phyloP scores from a whole-genome alignment of 2,329 filamentous ascomycete species.

The Corynespora cassiicola region DNA sequence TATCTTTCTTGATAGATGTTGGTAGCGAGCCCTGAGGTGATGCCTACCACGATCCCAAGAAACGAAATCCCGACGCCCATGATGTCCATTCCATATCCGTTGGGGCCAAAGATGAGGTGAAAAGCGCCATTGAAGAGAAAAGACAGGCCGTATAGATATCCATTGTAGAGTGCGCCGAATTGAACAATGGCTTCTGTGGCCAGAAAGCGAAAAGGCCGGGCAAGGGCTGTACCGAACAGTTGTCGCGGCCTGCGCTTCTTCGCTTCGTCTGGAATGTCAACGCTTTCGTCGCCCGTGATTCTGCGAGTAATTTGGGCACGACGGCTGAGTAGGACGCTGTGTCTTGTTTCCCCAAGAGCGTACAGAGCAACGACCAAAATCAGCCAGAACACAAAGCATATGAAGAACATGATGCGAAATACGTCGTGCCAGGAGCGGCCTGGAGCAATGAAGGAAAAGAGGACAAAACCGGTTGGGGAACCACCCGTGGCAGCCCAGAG shows the following conservation, averaged over 20 bases:
- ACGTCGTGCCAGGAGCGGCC: slow-evolving; percentile 51
- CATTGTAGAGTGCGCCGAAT: slow-evolving; percentile 57
- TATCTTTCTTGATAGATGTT: slow-evolving; percentile 55
- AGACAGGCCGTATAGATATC: slow-evolving; percentile 56
- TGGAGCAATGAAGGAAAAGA: slow-evolving; percentile 55
- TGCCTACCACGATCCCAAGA: slow-evolving; percentile 48
- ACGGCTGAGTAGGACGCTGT: slow-evolving; percentile 51
- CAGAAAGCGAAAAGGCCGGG: slow-evolving; percentile 56
- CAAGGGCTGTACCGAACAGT: slow-evolving; percentile 51
- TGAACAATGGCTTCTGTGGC: slow-evolving; percentile 56
- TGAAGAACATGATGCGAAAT: slow-evolving; percentile 55
- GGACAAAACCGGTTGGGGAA: slow-evolving; percentile 54
- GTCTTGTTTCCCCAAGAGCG: slow-evolving; percentile 51
- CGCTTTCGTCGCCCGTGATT: slow-evolving; percentile 24
- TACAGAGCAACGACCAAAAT: slow-evolving; percentile 48
- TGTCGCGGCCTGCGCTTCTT: slow-evolving; percentile 47
- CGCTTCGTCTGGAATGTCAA: slow-evolving; percentile 46
- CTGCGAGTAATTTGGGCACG: slow-evolving; percentile 40
- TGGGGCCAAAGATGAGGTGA: slow-evolving; percentile 54
- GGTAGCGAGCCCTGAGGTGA: slow-evolving; percentile 51
- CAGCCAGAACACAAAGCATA: slow-evolving; percentile 53
- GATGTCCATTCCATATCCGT: slow-evolving; percentile 51
- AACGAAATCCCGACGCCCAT: slow-evolving; percentile 51
- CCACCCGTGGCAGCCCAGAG: slow-evolving; percentile 57
- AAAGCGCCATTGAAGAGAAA: slow-evolving; percentile 60